Conservation (phyloP, 192 early-diverging fungal species). For the Coemansia furcata region DNA sequence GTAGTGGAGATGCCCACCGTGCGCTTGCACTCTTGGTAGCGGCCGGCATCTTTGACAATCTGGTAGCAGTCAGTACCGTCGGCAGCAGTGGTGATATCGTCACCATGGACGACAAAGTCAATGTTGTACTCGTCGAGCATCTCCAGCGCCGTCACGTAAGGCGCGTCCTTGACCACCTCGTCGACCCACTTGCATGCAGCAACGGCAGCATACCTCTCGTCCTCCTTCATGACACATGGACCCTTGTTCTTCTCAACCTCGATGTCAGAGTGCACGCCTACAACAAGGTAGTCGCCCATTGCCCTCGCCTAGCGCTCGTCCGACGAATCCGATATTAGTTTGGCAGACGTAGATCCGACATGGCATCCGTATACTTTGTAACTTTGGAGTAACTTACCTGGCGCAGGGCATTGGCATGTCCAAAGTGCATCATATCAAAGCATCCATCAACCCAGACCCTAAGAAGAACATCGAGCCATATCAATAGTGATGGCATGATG, state of each 20-base stretch:
- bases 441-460: constrained; percentile 90
- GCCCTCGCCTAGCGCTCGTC: constrained; percentile 69
- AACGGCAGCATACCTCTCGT: constrained; percentile 94
- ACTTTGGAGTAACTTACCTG: constrained; percentile 59
- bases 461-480: not conserved
- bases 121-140: constrained; percentile 81
- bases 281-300: constrained; percentile 93
- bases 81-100: constrained; percentile 95
- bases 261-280: constrained; percentile 94
- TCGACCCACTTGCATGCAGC: constrained; percentile 97
- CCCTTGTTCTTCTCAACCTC: constrained; percentile 94
- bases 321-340: not conserved
- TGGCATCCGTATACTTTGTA: not conserved
- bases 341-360: not conserved
- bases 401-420: constrained; percentile 93
- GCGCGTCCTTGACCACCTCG: constrained; percentile 87
- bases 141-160: constrained; percentile 88
- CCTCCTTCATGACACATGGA: constrained; percentile 94
- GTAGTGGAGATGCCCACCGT: constrained; percentile 96
- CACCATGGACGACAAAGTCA: constrained; percentile 96
- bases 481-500: not conserved
- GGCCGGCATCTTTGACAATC: constrained; percentile 89
- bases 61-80: constrained; percentile 98
- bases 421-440: constrained; percentile 97
- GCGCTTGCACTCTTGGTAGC: constrained; percentile 95